Evolutionary conservation across 2,329 filamentous ascomycete genomes (phyloP).

Genomic region (Metarhizium guizhouense): DNA sequence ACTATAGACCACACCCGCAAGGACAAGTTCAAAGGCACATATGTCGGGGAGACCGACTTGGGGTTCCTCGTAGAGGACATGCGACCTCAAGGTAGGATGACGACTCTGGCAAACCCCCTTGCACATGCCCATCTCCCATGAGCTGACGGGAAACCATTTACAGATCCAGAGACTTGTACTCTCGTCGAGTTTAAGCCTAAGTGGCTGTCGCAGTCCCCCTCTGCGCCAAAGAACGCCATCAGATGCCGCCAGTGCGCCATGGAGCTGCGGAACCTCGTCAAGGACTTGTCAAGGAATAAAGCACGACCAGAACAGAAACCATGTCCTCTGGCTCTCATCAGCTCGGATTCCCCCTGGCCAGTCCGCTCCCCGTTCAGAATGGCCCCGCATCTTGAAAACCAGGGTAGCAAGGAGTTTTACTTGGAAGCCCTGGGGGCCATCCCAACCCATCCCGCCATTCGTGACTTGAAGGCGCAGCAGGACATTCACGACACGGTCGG

Average conservation of each 20-base stretch:
- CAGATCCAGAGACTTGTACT: constrained; percentile 20
- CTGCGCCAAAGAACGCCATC: constrained; percentile 51
- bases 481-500: constrained; percentile 33
- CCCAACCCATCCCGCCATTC: constrained; percentile 25
- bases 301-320: constrained; percentile 34
- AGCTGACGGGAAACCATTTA: neutral
- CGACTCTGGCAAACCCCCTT: constrained; percentile 4
- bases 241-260: constrained; percentile 69
- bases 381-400: constrained; percentile 22
- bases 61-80: constrained; percentile 71
- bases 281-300: constrained; percentile 22
- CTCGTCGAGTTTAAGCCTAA: constrained; percentile 76
- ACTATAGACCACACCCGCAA: constrained; percentile 35
- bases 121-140: neutral
- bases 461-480: constrained; percentile 26
- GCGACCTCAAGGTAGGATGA: constrained; percentile 27
- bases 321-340: constrained; percentile 58
- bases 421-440: constrained; percentile 17
- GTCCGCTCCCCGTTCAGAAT: constrained; percentile 33
- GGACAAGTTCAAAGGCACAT: constrained; percentile 39
- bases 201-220: constrained; percentile 70
- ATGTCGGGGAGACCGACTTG: constrained; percentile 45
- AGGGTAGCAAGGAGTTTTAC: constrained; percentile 18
- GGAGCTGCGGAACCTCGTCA: constrained; percentile 27
- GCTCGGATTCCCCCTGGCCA: constrained; percentile 35